A percentile compares a stretch with the other conserved stretches of the same genome.
phyloP scores from a whole-genome alignment of 108 stramenopile species.

The Discostella stelligeroides region DNA sequence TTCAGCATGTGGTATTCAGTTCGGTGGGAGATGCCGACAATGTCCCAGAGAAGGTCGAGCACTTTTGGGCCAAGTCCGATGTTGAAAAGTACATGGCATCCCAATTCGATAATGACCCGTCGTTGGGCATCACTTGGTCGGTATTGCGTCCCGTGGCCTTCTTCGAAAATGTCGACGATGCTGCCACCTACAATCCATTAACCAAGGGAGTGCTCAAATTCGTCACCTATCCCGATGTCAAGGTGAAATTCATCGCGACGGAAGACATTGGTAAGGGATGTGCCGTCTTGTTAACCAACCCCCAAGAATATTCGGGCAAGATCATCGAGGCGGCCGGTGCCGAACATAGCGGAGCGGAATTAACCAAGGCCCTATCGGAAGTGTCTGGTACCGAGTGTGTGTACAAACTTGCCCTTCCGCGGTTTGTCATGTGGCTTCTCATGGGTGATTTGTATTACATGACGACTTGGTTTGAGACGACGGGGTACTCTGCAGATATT shows the following conservation, averaged over 20 bases:
- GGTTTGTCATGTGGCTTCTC: conserved; percentile 25
- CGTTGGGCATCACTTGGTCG: conserved; percentile 38
- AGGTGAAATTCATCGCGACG: conserved; percentile 19
- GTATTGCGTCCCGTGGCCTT: conserved; percentile 47
- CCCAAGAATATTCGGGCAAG: conserved; percentile 31
- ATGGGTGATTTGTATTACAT: conserved; percentile 38
- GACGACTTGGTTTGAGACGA: conserved; percentile 26
- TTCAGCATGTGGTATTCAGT: conserved; percentile 41
- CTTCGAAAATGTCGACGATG: conserved; percentile 44
- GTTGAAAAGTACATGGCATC: conserved; percentile 37
- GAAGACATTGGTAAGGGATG: conserved; percentile 45
- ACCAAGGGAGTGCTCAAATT: conserved; percentile 41
- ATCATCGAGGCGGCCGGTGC: conserved; percentile 36
- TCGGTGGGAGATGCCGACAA: conserved; percentile 46
- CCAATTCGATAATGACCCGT: conserved; percentile 15
- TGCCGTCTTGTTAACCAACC: conserved; percentile 27
- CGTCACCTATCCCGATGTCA: conserved; percentile 21
- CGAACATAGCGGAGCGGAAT: conserved; percentile 30
- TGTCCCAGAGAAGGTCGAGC: conserved; percentile 19
- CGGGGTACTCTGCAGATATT: conserved; percentile 29
- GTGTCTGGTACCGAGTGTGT: conserved; percentile 28
- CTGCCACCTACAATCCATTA: conserved; percentile 31
- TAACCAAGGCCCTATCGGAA: conserved; percentile 26
- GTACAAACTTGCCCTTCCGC: conserved; percentile 31
- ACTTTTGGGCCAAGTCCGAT: conserved; percentile 42